These are phyloP conservation scores for Pterocarpus macrocarpus DNA, from an alignment of 306 rosid species.

Conservation along the genomic window DNA sequence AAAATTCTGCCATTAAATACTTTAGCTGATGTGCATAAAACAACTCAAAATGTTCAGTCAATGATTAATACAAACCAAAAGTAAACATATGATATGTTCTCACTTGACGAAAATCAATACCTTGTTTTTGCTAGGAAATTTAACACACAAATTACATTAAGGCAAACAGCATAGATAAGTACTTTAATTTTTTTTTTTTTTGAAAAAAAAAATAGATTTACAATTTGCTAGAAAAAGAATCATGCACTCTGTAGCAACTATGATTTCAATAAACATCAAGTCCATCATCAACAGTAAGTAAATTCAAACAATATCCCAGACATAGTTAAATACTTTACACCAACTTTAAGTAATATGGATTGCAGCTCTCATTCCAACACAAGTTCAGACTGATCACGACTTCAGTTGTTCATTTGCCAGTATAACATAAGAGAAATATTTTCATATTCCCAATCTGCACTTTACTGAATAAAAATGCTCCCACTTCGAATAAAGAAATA, in stretches of 20 bases:
- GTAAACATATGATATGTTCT: slow-evolving; percentile 16
- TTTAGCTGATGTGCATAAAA: slow-evolving; percentile 13
- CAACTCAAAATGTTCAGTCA: slow-evolving; percentile 5
- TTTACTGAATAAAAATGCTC: slow-evolving; percentile 13
- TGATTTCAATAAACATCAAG: background rate
- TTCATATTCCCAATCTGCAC: slow-evolving; percentile 1
- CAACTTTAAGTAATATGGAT: slow-evolving; percentile 4
- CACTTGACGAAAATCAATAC: slow-evolving; percentile 30
- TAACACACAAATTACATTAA: slow-evolving; percentile 6
- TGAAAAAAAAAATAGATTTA: background rate
- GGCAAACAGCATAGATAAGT: background rate
- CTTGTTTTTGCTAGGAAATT: slow-evolving; percentile 10
- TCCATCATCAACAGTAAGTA: slow-evolving; percentile 13
- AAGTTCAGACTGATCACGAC: slow-evolving; percentile 26
- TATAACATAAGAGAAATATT: background rate
- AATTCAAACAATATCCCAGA: slow-evolving; percentile 28
- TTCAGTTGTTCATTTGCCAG: slow-evolving; percentile 11
- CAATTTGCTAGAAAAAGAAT: slow-evolving; percentile 24
- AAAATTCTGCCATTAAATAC: slow-evolving; percentile 24
- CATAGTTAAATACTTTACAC: background rate
- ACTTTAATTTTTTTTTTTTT: background rate
- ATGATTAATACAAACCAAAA: slow-evolving; percentile 24
- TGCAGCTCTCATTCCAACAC: slow-evolving; percentile 16
- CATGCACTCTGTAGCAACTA: background rate
- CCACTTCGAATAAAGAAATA: slow-evolving; percentile 15